phyloP scores from a whole-genome alignment of 2,329 filamentous ascomycete genomes.

The Apiospora aurea region DNA sequence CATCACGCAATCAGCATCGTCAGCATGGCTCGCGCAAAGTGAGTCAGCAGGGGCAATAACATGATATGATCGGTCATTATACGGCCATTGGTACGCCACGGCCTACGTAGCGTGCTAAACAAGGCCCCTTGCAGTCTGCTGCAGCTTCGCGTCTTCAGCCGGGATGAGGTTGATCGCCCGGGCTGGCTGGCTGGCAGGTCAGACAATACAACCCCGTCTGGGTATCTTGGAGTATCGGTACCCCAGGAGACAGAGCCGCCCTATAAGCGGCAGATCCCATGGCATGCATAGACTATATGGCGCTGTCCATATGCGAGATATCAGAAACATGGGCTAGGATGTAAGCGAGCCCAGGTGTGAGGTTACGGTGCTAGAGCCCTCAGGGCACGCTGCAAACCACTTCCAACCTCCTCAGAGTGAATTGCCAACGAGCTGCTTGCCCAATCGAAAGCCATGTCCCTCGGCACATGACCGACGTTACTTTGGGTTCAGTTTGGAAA shows the following conservation, averaged over 20 bases:
- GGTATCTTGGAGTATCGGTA: constrained; percentile 14
- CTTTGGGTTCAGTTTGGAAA: background rate
- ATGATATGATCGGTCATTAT: constrained; percentile 12
- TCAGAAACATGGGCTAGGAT: background rate
- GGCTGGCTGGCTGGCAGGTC: background rate
- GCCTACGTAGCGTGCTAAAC: background rate
- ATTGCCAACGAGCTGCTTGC: background rate
- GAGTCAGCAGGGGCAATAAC: constrained; percentile 16
- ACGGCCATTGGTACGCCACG: constrained; percentile 11
- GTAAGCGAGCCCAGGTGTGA: constrained; percentile 6
- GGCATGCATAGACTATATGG: background rate
- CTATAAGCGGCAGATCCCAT: background rate
- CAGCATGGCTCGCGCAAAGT: background rate
- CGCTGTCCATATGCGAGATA: background rate
- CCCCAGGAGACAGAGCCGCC: background rate
- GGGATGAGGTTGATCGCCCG: constrained; percentile 10
- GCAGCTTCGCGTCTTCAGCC: constrained; percentile 13
- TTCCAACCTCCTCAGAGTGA: background rate
- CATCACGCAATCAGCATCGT: background rate
- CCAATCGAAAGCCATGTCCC: background rate
- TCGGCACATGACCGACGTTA: background rate
- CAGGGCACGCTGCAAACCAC: background rate
- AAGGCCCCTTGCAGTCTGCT: constrained; percentile 18
- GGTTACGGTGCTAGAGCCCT: background rate
- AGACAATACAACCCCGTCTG: background rate